Evolutionary conservation across 495 filamentous ascomycete species (phyloP), one percentile per base, ranked within the genome.

Genomic region (Lasiosphaeria ovina): DNA sequence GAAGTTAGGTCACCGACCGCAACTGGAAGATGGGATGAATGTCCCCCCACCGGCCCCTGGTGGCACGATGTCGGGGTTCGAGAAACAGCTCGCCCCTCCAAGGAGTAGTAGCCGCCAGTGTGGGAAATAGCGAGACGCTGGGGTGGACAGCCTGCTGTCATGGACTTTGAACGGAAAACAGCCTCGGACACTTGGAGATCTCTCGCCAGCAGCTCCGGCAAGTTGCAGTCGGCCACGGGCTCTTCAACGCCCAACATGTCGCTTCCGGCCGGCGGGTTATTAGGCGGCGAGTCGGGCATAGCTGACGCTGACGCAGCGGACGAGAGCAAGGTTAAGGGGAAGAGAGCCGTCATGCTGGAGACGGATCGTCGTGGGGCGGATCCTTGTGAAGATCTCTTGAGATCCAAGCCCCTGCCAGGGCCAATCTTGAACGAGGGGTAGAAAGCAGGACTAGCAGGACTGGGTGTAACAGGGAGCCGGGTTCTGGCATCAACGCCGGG

Each of bases 121-220:
- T 54, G 58, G 11, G 73, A 58, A 17, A 68, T 64, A 4, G 65
- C 70, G 49, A 76, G 62, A 6, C 57, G 59, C 11, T 62, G 66
- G 17, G 62, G 66, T 1, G 76, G 79, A 11, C 67, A 60, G 11
- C 76, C 77, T 24, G 77, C 74, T 9, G 77, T 76, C 67, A 79
- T 71, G 47, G 67, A 72, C 61, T 64, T 77, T 9, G 72, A 69
- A n/a, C 61, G 68, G 57, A 77, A 79, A 51, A 74, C 62, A 11
- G 66, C 62, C 48, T 65, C 58, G 38, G 77, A 79, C 9, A 57
- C 47, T 60, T 76, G 72, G 48, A 79, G 70, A 52, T 79, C 75
- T 51, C 67, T 63, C 11, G 69, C 77, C 14, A 81, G 69, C 54
- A 79, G 62, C 64, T 81, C 79, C 24, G 77, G 71, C 32, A 81